These are phyloP conservation scores for Grosmannia penicillata DNA, from an alignment of 2,329 filamentous ascomycete genomes.

Conservation along the genomic window DNA sequence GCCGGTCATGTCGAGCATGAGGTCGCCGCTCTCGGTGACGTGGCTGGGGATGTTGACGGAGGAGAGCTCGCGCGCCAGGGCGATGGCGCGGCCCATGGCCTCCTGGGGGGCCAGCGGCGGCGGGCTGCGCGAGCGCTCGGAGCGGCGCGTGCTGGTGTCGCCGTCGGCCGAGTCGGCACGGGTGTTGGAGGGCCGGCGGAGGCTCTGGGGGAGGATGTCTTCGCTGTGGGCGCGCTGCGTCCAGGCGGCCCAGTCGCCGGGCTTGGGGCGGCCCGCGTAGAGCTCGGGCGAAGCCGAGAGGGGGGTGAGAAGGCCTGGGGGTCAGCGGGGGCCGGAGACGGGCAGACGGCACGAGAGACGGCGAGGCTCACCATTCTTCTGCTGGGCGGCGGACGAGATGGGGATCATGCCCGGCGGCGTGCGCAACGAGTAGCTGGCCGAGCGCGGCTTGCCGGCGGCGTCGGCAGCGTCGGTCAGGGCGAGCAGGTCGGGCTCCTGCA, in stretches of 20 bases:
- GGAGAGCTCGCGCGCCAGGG: constrained; percentile 74
- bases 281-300: constrained; percentile 38
- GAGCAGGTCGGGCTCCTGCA: constrained; percentile 57
- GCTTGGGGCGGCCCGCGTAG: constrained; percentile 27
- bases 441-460: constrained; percentile 19
- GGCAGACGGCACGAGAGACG: background rate
- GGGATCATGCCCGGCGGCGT: constrained; percentile 22
- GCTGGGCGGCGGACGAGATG: constrained; percentile 19
- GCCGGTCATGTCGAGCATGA: constrained; percentile 96
- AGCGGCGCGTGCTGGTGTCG: constrained; percentile 21
- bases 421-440: constrained; percentile 23
- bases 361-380: constrained; percentile 18
- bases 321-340: background rate
- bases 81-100: constrained; percentile 69
- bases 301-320: constrained; percentile 34
- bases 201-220: constrained; percentile 33
- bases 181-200: constrained; percentile 19
- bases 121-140: constrained; percentile 59
- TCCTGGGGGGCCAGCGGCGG: constrained; percentile 57
- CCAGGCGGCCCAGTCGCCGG: constrained; percentile 34
- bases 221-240: constrained; percentile 37
- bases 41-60: constrained; percentile 84
- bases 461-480: constrained; percentile 48
- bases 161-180: constrained; percentile 21
- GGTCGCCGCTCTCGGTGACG: constrained; percentile 81